Conservation (phyloP, 441 rosid species). For the Populus hybrid region DNA sequence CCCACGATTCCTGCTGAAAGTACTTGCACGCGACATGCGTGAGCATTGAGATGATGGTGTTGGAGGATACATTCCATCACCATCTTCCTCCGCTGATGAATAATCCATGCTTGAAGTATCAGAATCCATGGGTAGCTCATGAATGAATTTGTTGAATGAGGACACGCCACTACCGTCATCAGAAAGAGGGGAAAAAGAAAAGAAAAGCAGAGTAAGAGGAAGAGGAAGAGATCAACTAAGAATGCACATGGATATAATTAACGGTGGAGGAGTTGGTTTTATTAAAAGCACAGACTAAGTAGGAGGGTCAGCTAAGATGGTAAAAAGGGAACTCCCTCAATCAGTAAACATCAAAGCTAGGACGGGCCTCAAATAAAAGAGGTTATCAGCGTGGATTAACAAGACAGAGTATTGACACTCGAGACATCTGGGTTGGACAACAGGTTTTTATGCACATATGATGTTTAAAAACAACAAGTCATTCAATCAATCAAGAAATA, state of each 20-base stretch:
- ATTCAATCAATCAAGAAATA: neutral
- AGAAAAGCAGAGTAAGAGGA: neutral
- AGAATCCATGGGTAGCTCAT: conserved; percentile 77
- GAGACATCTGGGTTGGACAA: neutral
- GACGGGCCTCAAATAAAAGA: neutral
- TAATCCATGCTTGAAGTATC: conserved; percentile 70
- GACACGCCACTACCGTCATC: conserved; percentile 69
- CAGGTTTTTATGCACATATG: no score
- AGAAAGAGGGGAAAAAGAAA: neutral
- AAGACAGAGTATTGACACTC: neutral
- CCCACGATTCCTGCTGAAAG: conserved; percentile 34
- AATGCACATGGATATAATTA: neutral
- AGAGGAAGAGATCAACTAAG: neutral
- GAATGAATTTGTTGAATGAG: conserved; percentile 90
- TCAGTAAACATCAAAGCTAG: neutral
- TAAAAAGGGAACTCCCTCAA: neutral
- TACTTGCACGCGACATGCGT: conserved; percentile 53
- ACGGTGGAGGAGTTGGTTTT: neutral
- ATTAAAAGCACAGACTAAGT: neutral
- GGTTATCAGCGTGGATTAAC: neutral
- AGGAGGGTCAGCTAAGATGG: neutral
- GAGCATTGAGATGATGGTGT: conserved; percentile 78
- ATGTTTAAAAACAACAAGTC: neutral
- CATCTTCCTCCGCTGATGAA: conserved; percentile 82
- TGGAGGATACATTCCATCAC: conserved; percentile 49